phyloP scores from a whole-genome alignment of 441 rosid species.

The Adansonia madagascariensis region DNA sequence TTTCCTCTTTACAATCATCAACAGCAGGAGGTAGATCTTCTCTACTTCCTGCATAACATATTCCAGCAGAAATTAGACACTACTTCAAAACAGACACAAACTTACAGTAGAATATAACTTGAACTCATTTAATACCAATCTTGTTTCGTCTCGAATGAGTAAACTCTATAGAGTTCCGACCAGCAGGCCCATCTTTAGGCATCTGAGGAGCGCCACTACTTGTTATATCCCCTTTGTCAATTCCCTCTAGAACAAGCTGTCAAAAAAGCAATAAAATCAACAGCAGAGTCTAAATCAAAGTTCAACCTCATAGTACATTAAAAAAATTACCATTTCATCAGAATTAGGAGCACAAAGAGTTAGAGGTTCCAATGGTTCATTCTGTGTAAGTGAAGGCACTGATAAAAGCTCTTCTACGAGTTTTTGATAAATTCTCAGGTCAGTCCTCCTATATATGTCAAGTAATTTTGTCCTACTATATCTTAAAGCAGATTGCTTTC shows the following conservation, averaged over 20 bases:
- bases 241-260: constrained; percentile 76
- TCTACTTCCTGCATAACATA: constrained; percentile 65
- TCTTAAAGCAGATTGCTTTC: constrained; percentile 53
- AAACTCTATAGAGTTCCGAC: constrained; percentile 55
- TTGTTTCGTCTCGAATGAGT: constrained; percentile 65
- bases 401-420: constrained; percentile 61
- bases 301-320: constrained; percentile 21
- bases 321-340: constrained; percentile 73
- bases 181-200: constrained; percentile 73
- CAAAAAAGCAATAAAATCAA: constrained; percentile 34
- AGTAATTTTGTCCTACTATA: constrained; percentile 81
- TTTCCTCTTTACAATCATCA: constrained; percentile 62
- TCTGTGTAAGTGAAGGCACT: constrained; percentile 76
- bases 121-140: constrained; percentile 56
- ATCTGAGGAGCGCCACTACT: constrained; percentile 89
- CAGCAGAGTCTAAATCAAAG: constrained; percentile 23
- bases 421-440: constrained; percentile 45
- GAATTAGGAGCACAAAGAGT: constrained; percentile 74
- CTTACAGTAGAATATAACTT: constrained; percentile 19
- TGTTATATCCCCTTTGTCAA: constrained; percentile 83
- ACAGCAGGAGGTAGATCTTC: constrained; percentile 57
- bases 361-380: constrained; percentile 75
- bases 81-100: constrained; percentile 24
- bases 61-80: constrained; percentile 29
- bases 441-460: constrained; percentile 71